Evolutionary conservation across 805 yeast genomes (phyloP), one percentile per base, ranked within the genome.

Genomic region (Teunomyces barrocoloradensis): DNA sequence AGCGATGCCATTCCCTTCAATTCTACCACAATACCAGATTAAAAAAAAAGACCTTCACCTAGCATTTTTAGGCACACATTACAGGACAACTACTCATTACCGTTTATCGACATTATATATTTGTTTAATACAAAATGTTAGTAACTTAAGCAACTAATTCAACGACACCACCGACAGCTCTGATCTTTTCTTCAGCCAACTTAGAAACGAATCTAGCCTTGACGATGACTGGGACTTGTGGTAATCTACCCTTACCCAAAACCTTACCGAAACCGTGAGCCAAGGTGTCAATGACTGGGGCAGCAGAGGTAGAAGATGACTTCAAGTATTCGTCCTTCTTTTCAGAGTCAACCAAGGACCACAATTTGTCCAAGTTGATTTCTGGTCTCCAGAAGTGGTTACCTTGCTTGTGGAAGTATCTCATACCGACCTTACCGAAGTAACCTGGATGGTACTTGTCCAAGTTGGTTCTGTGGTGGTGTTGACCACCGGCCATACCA

Each of bases 401-500:
- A 71, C 79, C 80, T 81, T 89, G 96, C 78, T 87, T 84, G 89
- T 89, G 97, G 96, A 85, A 92, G 86, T 87, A 86, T 87, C 99
- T 89, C 97, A 92, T 92, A 91, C 99, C 99, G 75, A 94, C 98
- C 84, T 94, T 95, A 88, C 99, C 99, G 82, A 94, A 94, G 92
- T 94, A 94, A 90, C 99, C 99, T 72, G 99, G 99, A 80, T 94
- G 99, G 96, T 88, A 94, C 81, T 92, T 94, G 79, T 94, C 99
- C 82, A 94, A 79, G 85, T 94, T 94, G 78, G 94, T 91, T 85
- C 99, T 89, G 97, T 94, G 99, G 81, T 94, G 99, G 80, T 92
- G 98, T 81, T 83, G 92, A 89, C 99, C 99, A 92, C 99, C 99
- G 76, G 99, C 99, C 91, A 81, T 92, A 94, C 99, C 99, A 82